Evolutionary conservation across 2,329 filamentous ascomycete genomes (phyloP), one percentile per base, ranked within the genome.

Genomic region (Orbilia ellipsospora): DNA sequence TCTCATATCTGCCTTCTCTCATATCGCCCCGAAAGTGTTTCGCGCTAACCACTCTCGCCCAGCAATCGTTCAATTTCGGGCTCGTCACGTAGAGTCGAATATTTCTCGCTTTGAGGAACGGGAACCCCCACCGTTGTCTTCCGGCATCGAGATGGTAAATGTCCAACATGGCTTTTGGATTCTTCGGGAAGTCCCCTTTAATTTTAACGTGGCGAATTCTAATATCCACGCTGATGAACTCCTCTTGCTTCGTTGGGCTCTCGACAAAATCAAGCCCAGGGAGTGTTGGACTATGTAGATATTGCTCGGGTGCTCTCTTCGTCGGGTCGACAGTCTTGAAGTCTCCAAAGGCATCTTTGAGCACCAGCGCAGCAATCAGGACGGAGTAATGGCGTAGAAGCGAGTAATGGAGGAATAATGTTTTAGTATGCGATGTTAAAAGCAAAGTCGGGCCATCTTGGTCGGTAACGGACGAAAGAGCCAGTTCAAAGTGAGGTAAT

Each of bases 331-430:
- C 59, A 15, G 56, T n/a, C n/a, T 77, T 57, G 68, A 72, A 48
- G 45, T 77, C 74, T 28, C 78, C 77, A 63, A 94, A 92, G 0
- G 91, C 90, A 80, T 89, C 89, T 64, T 87, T 86, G 23, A 99
- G 82, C 1, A 96, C 92, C 80, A 89, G 90, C 23, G 87, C 84
- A 7, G 94, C 95, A 73, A 98, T 89, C 0, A 93, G 92, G 26
- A 96, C 86, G 0, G 94, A 91, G 80, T 97, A 99, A 81, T 97
- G 94, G 2, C 94, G 90, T 81, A 96, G 97, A 0, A 99, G 87
- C 0, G 96, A 99, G 81, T 98, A 98, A 60, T 96, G 91, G 6
- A 96, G 80, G 75, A 92, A 88, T 1, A 99, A 83, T 4, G 91
- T 92, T 78, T 91, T 90, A 18, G 95, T 87, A 62, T 91, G 88